Percentiles rank a stretch among this genome's conserved stretches.
phyloP scores from a whole-genome alignment of 495 filamentous ascomycete genomes.

The Bacidia gigantensis region DNA sequence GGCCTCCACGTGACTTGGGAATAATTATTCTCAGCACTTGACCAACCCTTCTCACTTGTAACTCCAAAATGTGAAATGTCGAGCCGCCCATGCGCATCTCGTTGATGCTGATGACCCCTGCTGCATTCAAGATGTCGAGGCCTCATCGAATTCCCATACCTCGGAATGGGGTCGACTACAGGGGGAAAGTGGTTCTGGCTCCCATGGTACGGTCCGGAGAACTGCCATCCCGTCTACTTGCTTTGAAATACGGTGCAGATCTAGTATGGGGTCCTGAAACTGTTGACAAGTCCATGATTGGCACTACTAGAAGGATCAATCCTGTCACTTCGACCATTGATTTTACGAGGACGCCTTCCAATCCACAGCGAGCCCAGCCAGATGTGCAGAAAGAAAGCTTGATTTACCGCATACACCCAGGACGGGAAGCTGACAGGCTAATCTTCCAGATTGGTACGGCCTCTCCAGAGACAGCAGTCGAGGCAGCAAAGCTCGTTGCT shows the following conservation, averaged over 20 bases:
- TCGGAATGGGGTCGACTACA: constrained; percentile 78
- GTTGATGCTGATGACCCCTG: constrained; percentile 27
- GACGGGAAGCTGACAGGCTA: constrained; percentile 52
- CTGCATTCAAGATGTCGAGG: constrained; percentile 42
- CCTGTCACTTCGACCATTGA: constrained; percentile 63
- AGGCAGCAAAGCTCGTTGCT: constrained; percentile 71
- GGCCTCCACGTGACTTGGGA: too few relatives aligned
- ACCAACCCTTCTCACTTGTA: too few relatives aligned
- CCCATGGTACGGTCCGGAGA: constrained; percentile 97
- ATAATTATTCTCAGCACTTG: too few relatives aligned
- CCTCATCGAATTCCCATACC: constrained; percentile 67
- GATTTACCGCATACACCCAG: constrained; percentile 73
- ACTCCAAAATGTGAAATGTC: too few relatives aligned
- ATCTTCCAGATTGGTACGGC: constrained; percentile 90
- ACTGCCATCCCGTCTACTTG: constrained; percentile 71
- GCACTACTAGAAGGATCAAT: constrained; percentile 63
- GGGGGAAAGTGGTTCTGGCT: constrained; percentile 83
- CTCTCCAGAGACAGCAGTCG: constrained; percentile 63
- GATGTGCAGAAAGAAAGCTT: constrained; percentile 46
- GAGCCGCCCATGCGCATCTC: too few relatives aligned
- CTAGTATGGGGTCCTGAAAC: constrained; percentile 97
- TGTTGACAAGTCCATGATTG: constrained; percentile 80
- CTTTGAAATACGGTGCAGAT: constrained; percentile 89
- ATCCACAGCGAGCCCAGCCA: constrained; percentile 37
- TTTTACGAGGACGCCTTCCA: constrained; percentile 61